Evolutionary conservation across 2,329 filamentous ascomycete species (phyloP).

Genomic region (Trichophyton mentagrophytes): DNA sequence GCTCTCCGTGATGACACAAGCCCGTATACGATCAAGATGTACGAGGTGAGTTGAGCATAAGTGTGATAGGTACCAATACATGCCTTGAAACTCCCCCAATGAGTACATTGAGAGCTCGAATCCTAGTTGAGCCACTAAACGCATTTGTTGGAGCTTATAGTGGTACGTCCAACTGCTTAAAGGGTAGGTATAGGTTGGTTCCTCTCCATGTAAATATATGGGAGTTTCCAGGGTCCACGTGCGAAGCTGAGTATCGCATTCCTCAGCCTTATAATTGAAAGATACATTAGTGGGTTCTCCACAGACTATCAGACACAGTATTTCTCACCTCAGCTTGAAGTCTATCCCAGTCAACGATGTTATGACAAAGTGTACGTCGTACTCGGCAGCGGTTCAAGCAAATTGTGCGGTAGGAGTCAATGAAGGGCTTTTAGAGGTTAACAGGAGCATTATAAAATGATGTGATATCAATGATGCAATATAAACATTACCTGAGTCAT

Average conservation of each 20-base stretch:
- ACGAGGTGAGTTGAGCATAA: slow-evolving; percentile 54
- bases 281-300: neutral
- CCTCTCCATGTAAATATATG: slow-evolving; percentile 40
- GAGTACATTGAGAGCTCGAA: slow-evolving; percentile 91
- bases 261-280: slow-evolving; percentile 39
- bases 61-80: slow-evolving; percentile 84
- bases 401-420: slow-evolving; percentile 70
- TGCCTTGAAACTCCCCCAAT: slow-evolving; percentile 66
- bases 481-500: slow-evolving; percentile 32
- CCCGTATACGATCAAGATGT: slow-evolving; percentile 61
- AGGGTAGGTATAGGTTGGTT: slow-evolving; percentile 53
- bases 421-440: slow-evolving; percentile 48
- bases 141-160: slow-evolving; percentile 80
- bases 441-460: neutral
- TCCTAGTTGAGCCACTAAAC: slow-evolving; percentile 76
- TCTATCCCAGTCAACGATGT: slow-evolving; percentile 68
- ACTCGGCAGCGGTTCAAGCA: slow-evolving; percentile 86
- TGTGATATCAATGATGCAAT: neutral
- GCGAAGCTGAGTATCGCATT: slow-evolving; percentile 58
- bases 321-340: slow-evolving; percentile 58
- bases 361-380: slow-evolving; percentile 76
- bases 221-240: slow-evolving; percentile 49
- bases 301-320: neutral
- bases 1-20: slow-evolving; percentile 41
- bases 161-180: slow-evolving; percentile 81